Conservation (phyloP, 352 stramenopile species). For the Phytopythium delawarense region DNA sequence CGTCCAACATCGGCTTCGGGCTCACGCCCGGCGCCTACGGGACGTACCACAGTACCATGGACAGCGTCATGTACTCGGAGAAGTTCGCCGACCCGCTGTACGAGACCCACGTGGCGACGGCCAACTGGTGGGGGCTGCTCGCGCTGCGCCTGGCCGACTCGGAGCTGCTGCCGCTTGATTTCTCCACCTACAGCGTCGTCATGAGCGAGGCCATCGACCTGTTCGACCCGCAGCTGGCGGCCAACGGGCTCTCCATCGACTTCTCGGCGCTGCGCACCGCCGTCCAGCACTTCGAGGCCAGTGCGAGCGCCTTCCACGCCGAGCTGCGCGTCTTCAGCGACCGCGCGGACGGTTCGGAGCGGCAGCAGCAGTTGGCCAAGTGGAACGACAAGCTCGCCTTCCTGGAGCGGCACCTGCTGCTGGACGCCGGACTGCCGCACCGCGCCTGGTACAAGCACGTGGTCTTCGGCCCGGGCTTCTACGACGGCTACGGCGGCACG, state of each 20-base stretch:
- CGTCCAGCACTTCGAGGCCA: constrained; percentile 12
- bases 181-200: constrained; percentile 32
- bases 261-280: constrained; percentile 10
- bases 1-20: constrained; percentile 57
- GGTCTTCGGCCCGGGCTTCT: constrained; percentile 12
- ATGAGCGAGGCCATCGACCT: constrained; percentile 21
- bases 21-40: constrained; percentile 37
- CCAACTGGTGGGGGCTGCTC: constrained; percentile 53
- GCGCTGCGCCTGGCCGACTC: constrained; percentile 40
- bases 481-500: constrained; percentile 9
- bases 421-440: constrained; percentile 8
- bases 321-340: neutral
- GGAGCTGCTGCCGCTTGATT: constrained; percentile 45
- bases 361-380: neutral
- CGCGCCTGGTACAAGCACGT: constrained; percentile 11
- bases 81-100: constrained; percentile 51
- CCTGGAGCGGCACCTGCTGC: constrained; percentile 7
- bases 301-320: constrained; percentile 16
- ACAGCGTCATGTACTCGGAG: constrained; percentile 73
- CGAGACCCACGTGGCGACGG: constrained; percentile 33
- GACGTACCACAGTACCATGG: constrained; percentile 82
- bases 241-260: constrained; percentile 18
- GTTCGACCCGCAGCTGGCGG: constrained; percentile 18
- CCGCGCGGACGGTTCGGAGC: neutral
- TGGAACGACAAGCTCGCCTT: constrained; percentile 13